These are phyloP conservation scores for Vigna trinervia DNA, from an alignment of 306 rosid species.

Conservation along the genomic window DNA sequence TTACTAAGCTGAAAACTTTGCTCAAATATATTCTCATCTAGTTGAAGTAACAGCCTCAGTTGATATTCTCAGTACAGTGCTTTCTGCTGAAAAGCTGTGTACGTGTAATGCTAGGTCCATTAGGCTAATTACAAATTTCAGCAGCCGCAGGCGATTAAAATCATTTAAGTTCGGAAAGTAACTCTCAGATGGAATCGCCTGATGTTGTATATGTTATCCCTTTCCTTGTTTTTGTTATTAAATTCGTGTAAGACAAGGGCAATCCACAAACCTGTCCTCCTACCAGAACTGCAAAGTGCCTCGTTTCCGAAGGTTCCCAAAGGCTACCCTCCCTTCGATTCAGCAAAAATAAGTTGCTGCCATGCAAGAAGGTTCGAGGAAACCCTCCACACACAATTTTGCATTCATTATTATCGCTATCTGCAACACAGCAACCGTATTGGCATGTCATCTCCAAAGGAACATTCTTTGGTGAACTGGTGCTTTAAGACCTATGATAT, in stretches of 20 bases:
- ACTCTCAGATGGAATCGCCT: constrained; percentile 37
- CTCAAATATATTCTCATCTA: constrained; percentile 42
- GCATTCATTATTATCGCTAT: constrained; percentile 28
- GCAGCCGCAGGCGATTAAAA: constrained; percentile 34
- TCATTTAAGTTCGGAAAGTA: constrained; percentile 38
- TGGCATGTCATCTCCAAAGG: constrained; percentile 33
- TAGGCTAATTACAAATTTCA: constrained; percentile 42
- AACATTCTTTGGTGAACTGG: constrained; percentile 17
- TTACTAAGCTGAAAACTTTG: constrained; percentile 43
- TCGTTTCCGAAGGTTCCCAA: constrained; percentile 28
- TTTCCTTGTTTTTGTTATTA: constrained; percentile 14
- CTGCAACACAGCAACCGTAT: constrained; percentile 40
- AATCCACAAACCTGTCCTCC: constrained; percentile 38
- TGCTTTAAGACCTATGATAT: constrained; percentile 1
- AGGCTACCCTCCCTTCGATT: constrained; percentile 38
- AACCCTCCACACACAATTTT: constrained; percentile 35
- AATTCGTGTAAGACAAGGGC: not conserved
- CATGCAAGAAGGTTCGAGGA: constrained; percentile 44
- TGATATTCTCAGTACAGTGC: constrained; percentile 35
- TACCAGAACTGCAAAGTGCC: constrained; percentile 22
- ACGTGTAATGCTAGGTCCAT: constrained; percentile 23
- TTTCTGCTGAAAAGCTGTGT: not conserved
- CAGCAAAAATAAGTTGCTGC: constrained; percentile 32
- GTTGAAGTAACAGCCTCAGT: constrained; percentile 30
- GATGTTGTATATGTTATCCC: constrained; percentile 30